Conservation (phyloP, 129 eudicot species). For the Artemisia argyi region DNA sequence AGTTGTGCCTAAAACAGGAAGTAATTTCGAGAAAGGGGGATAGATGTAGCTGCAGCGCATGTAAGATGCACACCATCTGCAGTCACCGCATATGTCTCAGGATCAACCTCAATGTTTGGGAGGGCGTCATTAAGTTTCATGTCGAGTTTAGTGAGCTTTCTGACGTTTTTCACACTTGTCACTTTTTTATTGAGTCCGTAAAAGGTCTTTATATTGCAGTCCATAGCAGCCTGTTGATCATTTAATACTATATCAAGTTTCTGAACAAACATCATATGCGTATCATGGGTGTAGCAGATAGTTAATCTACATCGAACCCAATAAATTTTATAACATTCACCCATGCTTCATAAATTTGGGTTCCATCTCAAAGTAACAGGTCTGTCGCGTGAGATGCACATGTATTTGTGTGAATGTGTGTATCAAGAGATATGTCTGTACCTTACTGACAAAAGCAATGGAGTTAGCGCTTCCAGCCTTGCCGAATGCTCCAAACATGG, state of each 20-base stretch:
- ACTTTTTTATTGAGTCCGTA: slow-evolving; percentile 81
- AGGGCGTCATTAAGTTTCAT: slow-evolving; percentile 97
- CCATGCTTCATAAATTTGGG: no score
- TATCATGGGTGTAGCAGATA: no score
- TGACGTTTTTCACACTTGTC: slow-evolving; percentile 70
- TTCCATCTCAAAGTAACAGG: no score
- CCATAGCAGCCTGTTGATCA: slow-evolving; percentile 68
- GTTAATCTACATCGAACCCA: no score
- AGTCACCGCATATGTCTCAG: slow-evolving; percentile 78
- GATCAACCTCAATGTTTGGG: slow-evolving; percentile 82
- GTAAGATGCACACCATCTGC: slow-evolving; percentile 77
- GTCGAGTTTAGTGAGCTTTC: slow-evolving; percentile 77
- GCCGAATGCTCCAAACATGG: slow-evolving; percentile 96
- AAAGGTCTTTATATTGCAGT: slow-evolving; percentile 49
- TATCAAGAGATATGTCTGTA: slow-evolving; percentile 24
- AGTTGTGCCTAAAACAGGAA: slow-evolving; percentile 57
- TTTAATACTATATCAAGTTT: not conserved
- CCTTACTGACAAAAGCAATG: slow-evolving; percentile 94
- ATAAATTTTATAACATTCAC: no score
- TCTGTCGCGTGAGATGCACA: not conserved
- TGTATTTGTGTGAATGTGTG: not conserved
- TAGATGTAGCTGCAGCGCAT: slow-evolving; percentile 73
- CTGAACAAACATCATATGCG: not conserved
- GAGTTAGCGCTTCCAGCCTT: slow-evolving; percentile 86
- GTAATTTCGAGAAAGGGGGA: slow-evolving; percentile 84